Evolutionary conservation across 1,284 basidiomycete genomes (phyloP), one percentile per base, ranked within the genome.

Genomic region (Tausonia pullulans): DNA sequence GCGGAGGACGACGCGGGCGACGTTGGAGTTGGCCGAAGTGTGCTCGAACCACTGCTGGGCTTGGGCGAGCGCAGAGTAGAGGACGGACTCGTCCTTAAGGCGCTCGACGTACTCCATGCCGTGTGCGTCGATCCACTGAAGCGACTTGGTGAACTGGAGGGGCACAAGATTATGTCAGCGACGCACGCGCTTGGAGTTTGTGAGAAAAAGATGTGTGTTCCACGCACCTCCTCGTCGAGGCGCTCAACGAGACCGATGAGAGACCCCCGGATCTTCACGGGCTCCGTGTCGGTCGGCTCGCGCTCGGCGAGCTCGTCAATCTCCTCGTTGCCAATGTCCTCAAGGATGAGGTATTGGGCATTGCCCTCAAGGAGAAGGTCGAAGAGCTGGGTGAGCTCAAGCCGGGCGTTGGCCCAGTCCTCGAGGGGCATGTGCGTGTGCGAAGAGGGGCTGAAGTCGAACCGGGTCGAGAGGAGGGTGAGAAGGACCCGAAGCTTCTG

Each of bases 91-190:
- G 75, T 98, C 93, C 78, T 92, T 89, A 65, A 97, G 79, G 62
- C 93, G 83, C 73, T 97, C 95, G 63, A 99, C 89, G 75, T 99
- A 99, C 77, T 99, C 96, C 60, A 90, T 90, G 4, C 96, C 92
- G 75, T 98, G 96, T 13, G 96, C 95, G 74, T 99, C 96, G 70
- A 97, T 94, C 75, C 98, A 92, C 82, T 98, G 96, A 61, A 99
- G 79, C 72, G 91, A 95, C 77, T 90, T 91, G 61, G 92, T 98
- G 77, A 99, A 98, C 78, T 74, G 60, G 2, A 7, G 43, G 46
- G 40, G 45, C 10, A 41, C 6, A 27, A 7, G 51, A 49, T 7
- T 3, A 56, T 39, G 41, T 5, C 14, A 44, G 45, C 7, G 49
- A 45, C 51, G 54, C 49, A 44, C n/a, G 39, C n/a, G 40, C 10